A percentile compares a stretch with the other conserved stretches of the same genome.
These are phyloP conservation scores for Amanita fuliginea DNA, from an alignment of 768 basidiomycete genomes.

Conservation along the genomic window DNA sequence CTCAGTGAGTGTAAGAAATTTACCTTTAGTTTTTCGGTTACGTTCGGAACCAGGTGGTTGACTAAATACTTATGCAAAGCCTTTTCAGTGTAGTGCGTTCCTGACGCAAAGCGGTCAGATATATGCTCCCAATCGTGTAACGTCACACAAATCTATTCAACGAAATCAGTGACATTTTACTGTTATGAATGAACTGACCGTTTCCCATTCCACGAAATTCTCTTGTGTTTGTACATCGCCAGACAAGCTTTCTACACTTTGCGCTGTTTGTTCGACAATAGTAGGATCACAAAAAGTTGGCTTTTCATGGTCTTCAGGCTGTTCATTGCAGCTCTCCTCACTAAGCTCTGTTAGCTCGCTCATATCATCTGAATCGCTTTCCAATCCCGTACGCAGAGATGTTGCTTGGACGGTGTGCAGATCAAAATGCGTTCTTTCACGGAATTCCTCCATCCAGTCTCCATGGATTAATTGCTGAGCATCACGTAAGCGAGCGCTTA, in stretches of 20 bases:
- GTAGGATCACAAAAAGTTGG: not conserved
- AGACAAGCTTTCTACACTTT: constrained; percentile 5
- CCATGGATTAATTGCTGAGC: constrained; percentile 66
- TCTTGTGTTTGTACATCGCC: constrained; percentile 17
- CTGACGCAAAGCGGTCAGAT: constrained; percentile 62
- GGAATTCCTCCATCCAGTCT: constrained; percentile 46
- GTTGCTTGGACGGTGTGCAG: not conserved
- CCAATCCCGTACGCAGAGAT: constrained; percentile 40
- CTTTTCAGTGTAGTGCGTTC: constrained; percentile 73
- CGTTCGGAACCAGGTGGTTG: constrained; percentile 57
- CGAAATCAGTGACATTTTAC: not conserved
- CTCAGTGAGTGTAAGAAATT: constrained; percentile 10
- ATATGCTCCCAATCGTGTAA: constrained; percentile 80
- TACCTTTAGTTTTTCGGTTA: constrained; percentile 60
- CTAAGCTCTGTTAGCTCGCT: constrained; percentile 73
- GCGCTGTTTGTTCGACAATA: not conserved
- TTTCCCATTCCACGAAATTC: constrained; percentile 85
- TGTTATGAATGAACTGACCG: constrained; percentile 36
- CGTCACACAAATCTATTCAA: constrained; percentile 64
- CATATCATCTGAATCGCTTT: constrained; percentile 47
- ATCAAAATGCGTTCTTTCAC: not conserved
- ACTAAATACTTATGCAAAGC: constrained; percentile 60
- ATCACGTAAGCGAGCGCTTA: constrained; percentile 58
- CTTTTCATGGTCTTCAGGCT: not conserved
- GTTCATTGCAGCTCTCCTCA: constrained; percentile 26